phyloP scores from a whole-genome alignment of 148 eudicot genomes.

The Linanthus parryae region DNA sequence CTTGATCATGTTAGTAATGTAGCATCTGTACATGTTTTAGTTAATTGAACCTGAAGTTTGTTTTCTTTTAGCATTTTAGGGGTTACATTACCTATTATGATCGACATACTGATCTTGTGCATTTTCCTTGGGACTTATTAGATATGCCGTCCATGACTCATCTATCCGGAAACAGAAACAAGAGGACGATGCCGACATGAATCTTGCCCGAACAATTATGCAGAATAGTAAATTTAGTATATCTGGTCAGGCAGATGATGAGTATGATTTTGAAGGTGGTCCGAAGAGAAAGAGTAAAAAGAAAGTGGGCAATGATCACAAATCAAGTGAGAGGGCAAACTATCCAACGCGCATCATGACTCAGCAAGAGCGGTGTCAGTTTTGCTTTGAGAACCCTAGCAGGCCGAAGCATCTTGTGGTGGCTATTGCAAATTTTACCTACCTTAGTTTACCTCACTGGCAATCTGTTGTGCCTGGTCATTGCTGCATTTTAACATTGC shows the following conservation, averaged over 20 bases:
- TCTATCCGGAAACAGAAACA: constrained; percentile 43
- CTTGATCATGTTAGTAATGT: no score
- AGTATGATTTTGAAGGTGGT: constrained; percentile 83
- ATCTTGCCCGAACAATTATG: constrained; percentile 70
- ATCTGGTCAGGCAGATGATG: constrained; percentile 75
- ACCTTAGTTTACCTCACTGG: constrained; percentile 73
- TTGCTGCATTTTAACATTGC: constrained; percentile 80
- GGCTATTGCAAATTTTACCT: constrained; percentile 86
- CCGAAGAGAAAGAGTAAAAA: constrained; percentile 58
- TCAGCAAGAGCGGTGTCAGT: constrained; percentile 84
- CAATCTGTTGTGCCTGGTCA: constrained; percentile 84
- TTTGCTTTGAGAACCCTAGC: constrained; percentile 87
- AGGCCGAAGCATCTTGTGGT: constrained; percentile 86
- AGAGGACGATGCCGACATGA: constrained; percentile 75
- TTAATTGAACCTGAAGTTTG: no score
- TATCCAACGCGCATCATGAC: constrained; percentile 59
- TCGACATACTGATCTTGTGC: no score
- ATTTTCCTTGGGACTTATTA: constrained; percentile 12
- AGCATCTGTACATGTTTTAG: no score
- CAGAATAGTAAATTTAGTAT: constrained; percentile 49
- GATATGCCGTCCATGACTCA: constrained; percentile 51
- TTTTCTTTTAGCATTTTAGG: no score
- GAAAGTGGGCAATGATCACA: constrained; percentile 41
- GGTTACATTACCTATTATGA: no score
- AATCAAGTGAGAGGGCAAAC: constrained; percentile 24